A percentile compares a stretch with the other conserved stretches of the same genome.
Conservation (phyloP, 2,329 filamentous ascomycete species). For the Aspergillus latus region DNA sequence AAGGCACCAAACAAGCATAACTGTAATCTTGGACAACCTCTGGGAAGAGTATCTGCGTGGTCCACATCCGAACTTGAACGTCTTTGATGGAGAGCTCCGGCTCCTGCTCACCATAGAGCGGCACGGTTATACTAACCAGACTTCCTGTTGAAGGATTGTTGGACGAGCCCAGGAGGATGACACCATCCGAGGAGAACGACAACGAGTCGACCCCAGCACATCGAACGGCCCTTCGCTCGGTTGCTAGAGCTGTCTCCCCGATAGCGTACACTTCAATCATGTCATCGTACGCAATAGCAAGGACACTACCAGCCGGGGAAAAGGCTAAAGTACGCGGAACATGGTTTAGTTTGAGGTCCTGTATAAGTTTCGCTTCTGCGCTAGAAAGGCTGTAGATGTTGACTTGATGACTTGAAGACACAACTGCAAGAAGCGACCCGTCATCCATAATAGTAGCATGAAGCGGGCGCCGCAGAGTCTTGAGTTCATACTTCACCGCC, state of each 20-base stretch:
- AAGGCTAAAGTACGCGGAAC: conserved; percentile 74
- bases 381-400: conserved; percentile 75
- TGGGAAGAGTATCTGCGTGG: conserved; percentile 79
- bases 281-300: conserved; percentile 81
- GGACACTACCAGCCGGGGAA: conserved; percentile 75
- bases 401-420: conserved; percentile 79
- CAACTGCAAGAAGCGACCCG: conserved; percentile 71
- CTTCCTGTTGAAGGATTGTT: conserved; percentile 63
- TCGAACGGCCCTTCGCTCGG: conserved; percentile 72
- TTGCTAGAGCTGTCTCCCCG: conserved; percentile 60
- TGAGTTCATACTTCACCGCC: conserved; percentile 73
- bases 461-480: conserved; percentile 72
- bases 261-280: conserved; percentile 86
- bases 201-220: conserved; percentile 73
- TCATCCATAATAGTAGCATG: conserved; percentile 78
- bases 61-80: conserved; percentile 74
- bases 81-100: conserved; percentile 55
- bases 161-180: conserved; percentile 75
- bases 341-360: conserved; percentile 75
- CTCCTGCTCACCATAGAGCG: conserved; percentile 66
- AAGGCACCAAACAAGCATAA: conserved; percentile 67
- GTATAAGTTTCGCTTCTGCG: conserved; percentile 66
- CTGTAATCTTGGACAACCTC: conserved; percentile 77
- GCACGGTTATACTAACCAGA: conserved; percentile 75
- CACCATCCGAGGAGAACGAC: conserved; percentile 74